phyloP scores from a whole-genome alignment of 371 early-diverging fungal species.

The Phascolomyces articulosus region DNA sequence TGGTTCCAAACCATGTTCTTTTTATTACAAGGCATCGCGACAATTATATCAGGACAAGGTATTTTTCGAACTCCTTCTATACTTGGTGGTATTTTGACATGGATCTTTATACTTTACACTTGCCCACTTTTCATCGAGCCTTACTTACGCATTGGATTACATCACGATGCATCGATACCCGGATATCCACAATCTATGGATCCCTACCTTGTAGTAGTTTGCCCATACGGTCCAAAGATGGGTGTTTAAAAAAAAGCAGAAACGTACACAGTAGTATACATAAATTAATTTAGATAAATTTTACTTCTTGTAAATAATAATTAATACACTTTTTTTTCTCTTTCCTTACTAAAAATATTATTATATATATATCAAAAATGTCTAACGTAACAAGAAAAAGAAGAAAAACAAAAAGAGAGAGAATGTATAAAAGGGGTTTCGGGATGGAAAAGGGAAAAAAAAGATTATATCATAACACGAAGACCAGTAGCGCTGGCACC shows the following conservation, averaged over 20 bases:
- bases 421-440: background rate
- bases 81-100: constrained; percentile 25
- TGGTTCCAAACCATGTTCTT: constrained; percentile 37
- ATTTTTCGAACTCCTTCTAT: constrained; percentile 5
- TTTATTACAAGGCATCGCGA: constrained; percentile 26
- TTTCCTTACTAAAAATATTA: constrained; percentile 1
- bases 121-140: constrained; percentile 40
- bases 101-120: constrained; percentile 27
- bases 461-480: constrained; percentile 35
- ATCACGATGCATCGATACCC: constrained; percentile 29
- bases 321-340: constrained; percentile 2
- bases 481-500: constrained; percentile 56
- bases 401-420: background rate
- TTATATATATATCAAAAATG: constrained; percentile 1
- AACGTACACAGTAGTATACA: no score
- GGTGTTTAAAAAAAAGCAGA: background rate
- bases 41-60: constrained; percentile 4
- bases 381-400: constrained; percentile 7
- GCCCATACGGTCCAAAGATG: constrained; percentile 29
- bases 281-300: no score
- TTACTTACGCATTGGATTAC: constrained; percentile 32
- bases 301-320: no score
- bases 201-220: constrained; percentile 17
- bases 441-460: background rate
- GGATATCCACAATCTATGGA: constrained; percentile 37